These are phyloP conservation scores for Tylopilus orsonianus DNA, from an alignment of 1,284 basidiomycete genomes.

Conservation along the genomic window DNA sequence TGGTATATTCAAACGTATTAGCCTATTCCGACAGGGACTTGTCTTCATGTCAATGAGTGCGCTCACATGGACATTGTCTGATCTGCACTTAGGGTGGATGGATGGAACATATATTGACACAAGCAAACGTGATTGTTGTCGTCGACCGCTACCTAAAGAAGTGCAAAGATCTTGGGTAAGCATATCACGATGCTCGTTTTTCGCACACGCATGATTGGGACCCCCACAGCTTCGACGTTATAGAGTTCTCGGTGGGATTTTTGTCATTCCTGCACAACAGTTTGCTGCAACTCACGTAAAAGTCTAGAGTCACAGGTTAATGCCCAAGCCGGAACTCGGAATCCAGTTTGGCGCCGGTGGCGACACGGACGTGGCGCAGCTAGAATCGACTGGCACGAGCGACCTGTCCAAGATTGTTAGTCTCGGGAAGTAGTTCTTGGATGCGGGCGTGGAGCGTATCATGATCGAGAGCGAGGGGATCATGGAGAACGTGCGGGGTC, in stretches of 20 bases:
- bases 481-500: conserved; percentile 45
- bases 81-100: conserved; percentile 12
- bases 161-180: conserved; percentile 16
- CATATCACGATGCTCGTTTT: not conserved
- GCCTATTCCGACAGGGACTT: too few relatives aligned
- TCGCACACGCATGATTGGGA: not conserved
- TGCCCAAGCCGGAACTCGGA: conserved; percentile 41
- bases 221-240: conserved; percentile 10
- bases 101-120: conserved; percentile 19
- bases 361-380: conserved; percentile 8
- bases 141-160: conserved; percentile 19
- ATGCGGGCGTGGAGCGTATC: conserved; percentile 46
- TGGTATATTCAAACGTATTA: too few relatives aligned
- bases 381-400: conserved; percentile 8
- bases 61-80: not conserved
- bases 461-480: conserved; percentile 52
- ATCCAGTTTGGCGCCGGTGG: conserved; percentile 18
- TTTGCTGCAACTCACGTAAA: conserved; percentile 43
- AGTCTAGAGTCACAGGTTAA: conserved; percentile 39
- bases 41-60: not conserved
- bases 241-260: conserved; percentile 46
- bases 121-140: conserved; percentile 5
- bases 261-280: conserved; percentile 47
- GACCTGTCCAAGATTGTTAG: conserved; percentile 28
- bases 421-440: conserved; percentile 42